These are phyloP conservation scores for Phytophthora sp. DNA, from an alignment of 352 stramenopile species.

Conservation along the genomic window DNA sequence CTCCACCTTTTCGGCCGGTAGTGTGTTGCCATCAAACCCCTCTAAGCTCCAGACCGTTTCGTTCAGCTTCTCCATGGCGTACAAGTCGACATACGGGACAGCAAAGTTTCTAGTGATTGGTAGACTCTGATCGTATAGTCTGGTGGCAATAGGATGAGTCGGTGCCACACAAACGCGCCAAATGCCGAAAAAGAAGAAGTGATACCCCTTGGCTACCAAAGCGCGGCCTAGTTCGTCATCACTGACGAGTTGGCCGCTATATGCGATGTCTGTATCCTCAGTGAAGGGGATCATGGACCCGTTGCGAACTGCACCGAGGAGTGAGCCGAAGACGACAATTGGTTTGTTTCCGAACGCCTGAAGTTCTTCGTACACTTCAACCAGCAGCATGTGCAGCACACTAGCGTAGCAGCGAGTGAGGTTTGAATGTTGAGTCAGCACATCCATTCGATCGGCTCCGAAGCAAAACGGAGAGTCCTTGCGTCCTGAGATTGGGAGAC, in stretches of 20 bases:
- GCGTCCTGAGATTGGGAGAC: conserved; percentile 53
- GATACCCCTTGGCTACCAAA: conserved; percentile 51
- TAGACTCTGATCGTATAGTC: conserved; percentile 40
- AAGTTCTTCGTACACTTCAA: conserved; percentile 60
- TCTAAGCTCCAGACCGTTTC: conserved; percentile 31
- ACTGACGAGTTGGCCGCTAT: conserved; percentile 20
- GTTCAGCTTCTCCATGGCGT: conserved; percentile 26
- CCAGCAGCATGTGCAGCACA: conserved; percentile 58
- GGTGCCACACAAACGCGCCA: conserved; percentile 47
- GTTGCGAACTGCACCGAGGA: conserved; percentile 60
- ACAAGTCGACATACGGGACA: conserved; percentile 52
- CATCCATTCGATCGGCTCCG: conserved; percentile 49
- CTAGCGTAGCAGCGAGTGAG: conserved; percentile 50
- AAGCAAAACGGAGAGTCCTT: conserved; percentile 53
- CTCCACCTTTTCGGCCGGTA: conserved; percentile 29
- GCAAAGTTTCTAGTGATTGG: conserved; percentile 15
- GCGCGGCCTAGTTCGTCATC: conserved; percentile 15
- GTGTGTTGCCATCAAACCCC: conserved; percentile 10
- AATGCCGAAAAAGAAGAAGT: conserved; percentile 50
- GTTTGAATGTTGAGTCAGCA: conserved; percentile 31
- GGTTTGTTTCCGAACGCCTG: conserved; percentile 25
- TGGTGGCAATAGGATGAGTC: conserved; percentile 35
- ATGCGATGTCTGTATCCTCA: conserved; percentile 54
- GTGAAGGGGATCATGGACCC: conserved; percentile 59
- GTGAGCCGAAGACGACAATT: conserved; percentile 42